Evolutionary conservation across 1,284 basidiomycete species (phyloP).

Genomic region (Rhodotorula sp.): DNA sequence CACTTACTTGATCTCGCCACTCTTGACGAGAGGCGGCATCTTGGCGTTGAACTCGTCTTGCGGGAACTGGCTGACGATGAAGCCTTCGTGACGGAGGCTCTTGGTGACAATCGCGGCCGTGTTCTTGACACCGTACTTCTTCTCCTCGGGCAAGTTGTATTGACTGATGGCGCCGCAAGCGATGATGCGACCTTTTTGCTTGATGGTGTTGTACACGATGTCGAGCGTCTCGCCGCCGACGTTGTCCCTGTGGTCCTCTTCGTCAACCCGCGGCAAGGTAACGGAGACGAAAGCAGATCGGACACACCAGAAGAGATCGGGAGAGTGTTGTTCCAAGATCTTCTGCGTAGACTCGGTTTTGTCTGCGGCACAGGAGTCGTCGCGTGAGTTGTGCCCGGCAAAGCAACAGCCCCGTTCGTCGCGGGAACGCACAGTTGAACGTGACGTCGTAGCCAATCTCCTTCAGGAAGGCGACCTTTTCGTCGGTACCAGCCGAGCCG

Average conservation of each 20-base stretch:
- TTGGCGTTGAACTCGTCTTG: slow-evolving; percentile 49
- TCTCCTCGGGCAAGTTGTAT: slow-evolving; percentile 43
- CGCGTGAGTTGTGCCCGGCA: no score
- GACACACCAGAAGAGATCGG: slow-evolving; percentile 70
- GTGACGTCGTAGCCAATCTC: slow-evolving; percentile 76
- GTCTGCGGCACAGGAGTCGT: slow-evolving; percentile 10
- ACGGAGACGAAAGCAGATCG: not conserved
- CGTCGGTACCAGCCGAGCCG: slow-evolving; percentile 71
- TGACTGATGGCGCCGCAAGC: slow-evolving; percentile 66
- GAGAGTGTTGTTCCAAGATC: slow-evolving; percentile 61
- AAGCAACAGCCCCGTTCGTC: not conserved
- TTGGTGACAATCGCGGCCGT: slow-evolving; percentile 64
- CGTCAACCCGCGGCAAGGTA: not conserved
- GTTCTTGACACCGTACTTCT: slow-evolving; percentile 51
- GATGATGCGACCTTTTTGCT: slow-evolving; percentile 70
- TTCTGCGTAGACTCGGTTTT: slow-evolving; percentile 56
- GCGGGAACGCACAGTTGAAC: slow-evolving; percentile 60
- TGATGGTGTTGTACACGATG: slow-evolving; percentile 52
- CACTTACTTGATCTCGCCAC: slow-evolving; percentile 66
- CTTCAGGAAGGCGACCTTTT: slow-evolving; percentile 66
- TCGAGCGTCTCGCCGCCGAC: slow-evolving; percentile 71
- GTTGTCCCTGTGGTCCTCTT: slow-evolving; percentile 52
- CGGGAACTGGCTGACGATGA: slow-evolving; percentile 60
- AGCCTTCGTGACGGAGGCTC: slow-evolving; percentile 60
- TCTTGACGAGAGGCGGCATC: slow-evolving; percentile 58